phyloP scores from a whole-genome alignment of 257 asterid species.

The Scutellaria galericulata region DNA sequence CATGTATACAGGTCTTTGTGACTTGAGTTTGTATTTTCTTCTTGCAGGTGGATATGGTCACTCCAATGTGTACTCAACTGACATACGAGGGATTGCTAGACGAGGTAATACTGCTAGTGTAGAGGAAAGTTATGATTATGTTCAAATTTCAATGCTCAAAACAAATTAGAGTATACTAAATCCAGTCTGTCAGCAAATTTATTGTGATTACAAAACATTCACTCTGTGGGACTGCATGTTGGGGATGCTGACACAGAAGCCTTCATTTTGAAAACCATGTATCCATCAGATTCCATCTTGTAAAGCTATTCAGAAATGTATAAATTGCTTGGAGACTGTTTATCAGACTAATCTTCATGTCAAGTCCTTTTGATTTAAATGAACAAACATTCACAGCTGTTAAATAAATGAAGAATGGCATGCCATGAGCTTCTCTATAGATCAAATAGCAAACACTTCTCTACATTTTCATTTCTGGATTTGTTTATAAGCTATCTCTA shows the following conservation, averaged over 20 bases:
- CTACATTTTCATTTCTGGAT: conserved; percentile 32
- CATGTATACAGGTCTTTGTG: background rate
- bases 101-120: conserved; percentile 60
- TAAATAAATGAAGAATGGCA: conserved; percentile 8
- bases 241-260: conserved; percentile 20
- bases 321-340: conserved; percentile 29
- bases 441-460: conserved; percentile 19
- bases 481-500: conserved; percentile 52
- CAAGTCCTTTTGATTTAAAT: conserved; percentile 18
- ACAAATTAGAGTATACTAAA: background rate
- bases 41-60: conserved; percentile 96
- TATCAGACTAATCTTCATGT: conserved; percentile 16
- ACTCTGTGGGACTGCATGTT: background rate
- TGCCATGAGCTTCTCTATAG: conserved; percentile 7
- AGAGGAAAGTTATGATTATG: background rate
- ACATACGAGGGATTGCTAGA: conserved; percentile 95
- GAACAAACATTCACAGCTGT: conserved; percentile 19
- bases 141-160: background rate
- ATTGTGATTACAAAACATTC: background rate
- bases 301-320: conserved; percentile 22
- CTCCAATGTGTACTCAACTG: conserved; percentile 95
- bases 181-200: conserved; percentile 16
- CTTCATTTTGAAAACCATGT: conserved; percentile 15
- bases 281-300: conserved; percentile 21
- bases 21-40: conserved; percentile 33